Evolutionary conservation across 1,284 basidiomycete genomes (phyloP).

Genomic region (Trichosporon sp.): DNA sequence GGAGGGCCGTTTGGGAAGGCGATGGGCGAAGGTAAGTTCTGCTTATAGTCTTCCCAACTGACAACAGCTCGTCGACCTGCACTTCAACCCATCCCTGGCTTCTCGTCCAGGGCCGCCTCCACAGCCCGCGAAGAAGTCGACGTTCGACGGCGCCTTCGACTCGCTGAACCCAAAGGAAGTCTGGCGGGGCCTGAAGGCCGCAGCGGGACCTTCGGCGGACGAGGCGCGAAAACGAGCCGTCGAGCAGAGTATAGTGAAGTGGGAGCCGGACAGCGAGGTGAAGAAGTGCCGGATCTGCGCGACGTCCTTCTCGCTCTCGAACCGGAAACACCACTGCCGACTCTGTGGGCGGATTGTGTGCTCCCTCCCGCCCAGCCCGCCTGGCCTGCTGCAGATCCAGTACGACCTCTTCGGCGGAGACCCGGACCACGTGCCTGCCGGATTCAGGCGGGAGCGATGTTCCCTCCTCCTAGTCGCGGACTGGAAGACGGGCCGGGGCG

Average conservation of each 20-base stretch:
- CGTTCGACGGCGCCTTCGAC: conserved; percentile 26
- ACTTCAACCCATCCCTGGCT: conserved; percentile 57
- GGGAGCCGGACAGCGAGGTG: conserved; percentile 76
- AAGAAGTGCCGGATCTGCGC: conserved; percentile 79
- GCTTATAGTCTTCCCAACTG: background rate
- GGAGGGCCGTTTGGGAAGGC: conserved; percentile 68
- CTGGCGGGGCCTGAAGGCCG: conserved; percentile 53
- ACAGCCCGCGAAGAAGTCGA: background rate
- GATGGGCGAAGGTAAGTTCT: conserved; percentile 63
- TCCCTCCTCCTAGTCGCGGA: conserved; percentile 76
- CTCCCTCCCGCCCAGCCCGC: conserved; percentile 70
- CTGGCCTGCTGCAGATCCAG: conserved; percentile 48
- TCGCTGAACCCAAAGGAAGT: conserved; percentile 43
- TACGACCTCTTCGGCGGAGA: conserved; percentile 37
- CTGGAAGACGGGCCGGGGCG: conserved; percentile 63
- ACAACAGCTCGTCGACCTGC: conserved; percentile 61
- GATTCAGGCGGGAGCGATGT: conserved; percentile 62
- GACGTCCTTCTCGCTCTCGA: conserved; percentile 78
- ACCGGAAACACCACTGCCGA: conserved; percentile 94
- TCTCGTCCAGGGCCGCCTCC: background rate
- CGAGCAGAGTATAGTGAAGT: conserved; percentile 90
- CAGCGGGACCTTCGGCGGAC: conserved; percentile 55
- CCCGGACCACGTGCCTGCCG: conserved; percentile 30
- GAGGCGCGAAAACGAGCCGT: conserved; percentile 53
- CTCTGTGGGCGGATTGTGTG: conserved; percentile 90